These are phyloP conservation scores for Aureobasidium sp. DNA, from an alignment of 2,329 filamentous ascomycete species.

Conservation along the genomic window DNA sequence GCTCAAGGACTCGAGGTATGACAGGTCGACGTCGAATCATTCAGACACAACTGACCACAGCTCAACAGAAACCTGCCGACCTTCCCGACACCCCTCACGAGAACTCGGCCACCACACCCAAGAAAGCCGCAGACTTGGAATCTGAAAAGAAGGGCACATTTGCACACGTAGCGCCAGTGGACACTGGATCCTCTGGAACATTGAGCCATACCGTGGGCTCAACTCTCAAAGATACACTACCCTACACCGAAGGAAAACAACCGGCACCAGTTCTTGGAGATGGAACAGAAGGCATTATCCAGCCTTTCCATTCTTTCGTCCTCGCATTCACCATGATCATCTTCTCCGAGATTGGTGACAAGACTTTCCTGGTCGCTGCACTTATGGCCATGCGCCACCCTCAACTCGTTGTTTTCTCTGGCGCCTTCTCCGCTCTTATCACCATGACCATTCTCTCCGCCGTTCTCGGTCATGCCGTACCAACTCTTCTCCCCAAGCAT, in stretches of 20 bases:
- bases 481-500: conserved; percentile 80
- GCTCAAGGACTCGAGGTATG: conserved; percentile 47
- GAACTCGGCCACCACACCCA: conserved; percentile 60
- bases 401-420: conserved; percentile 84
- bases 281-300: conserved; percentile 55
- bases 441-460: conserved; percentile 95
- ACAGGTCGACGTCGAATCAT: background rate
- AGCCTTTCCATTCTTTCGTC: conserved; percentile 77
- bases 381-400: conserved; percentile 99
- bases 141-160: conserved; percentile 9
- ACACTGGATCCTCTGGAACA: background rate
- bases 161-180: background rate
- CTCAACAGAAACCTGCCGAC: conserved; percentile 64
- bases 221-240: conserved; percentile 27
- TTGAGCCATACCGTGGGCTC: conserved; percentile 2
- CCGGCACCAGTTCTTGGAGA: conserved; percentile 30
- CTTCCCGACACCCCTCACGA: conserved; percentile 73
- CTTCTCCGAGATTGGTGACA: conserved; percentile 94
- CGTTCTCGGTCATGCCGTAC: conserved; percentile 83
- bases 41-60: background rate
- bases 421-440: conserved; percentile 84
- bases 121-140: conserved; percentile 23
- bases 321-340: conserved; percentile 96
- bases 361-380: conserved; percentile 93
- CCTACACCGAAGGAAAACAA: conserved; percentile 29